A percentile compares a stretch with the other conserved stretches of the same genome.
Conservation (phyloP, 805 yeast genomes). For the Kazachstania taianensis region DNA sequence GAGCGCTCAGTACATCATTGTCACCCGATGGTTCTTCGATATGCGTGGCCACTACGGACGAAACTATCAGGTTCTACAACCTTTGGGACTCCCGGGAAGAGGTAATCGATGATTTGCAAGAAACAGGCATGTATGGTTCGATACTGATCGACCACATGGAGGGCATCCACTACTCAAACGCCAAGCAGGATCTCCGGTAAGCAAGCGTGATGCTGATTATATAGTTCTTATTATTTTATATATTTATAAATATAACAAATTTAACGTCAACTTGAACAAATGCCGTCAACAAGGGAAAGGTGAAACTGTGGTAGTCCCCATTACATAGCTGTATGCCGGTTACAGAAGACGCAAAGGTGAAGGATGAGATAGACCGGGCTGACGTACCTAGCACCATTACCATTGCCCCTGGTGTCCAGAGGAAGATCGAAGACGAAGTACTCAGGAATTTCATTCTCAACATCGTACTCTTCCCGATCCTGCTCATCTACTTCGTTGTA, state of each 20-base stretch:
- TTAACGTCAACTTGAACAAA: too few relatives aligned
- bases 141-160: constrained; percentile 48
- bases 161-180: constrained; percentile 31
- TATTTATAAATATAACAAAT: too few relatives aligned
- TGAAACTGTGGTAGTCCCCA: too few relatives aligned
- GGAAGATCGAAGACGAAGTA: constrained; percentile 25
- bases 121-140: constrained; percentile 43
- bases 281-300: too few relatives aligned
- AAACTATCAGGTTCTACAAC: constrained; percentile 63
- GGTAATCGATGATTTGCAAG: constrained; percentile 31
- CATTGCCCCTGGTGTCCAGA: constrained; percentile 21
- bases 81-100: constrained; percentile 47
- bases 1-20: constrained; percentile 56
- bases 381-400: constrained; percentile 8
- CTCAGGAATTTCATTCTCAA: constrained; percentile 26
- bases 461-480: constrained; percentile 26
- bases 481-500: constrained; percentile 18
- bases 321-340: too few relatives aligned
- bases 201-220: too few relatives aligned
- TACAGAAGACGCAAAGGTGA: background rate
- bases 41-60: constrained; percentile 71
- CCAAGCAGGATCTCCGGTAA: background rate
- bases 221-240: too few relatives aligned
- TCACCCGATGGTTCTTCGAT: constrained; percentile 57
- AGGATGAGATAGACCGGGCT: too few relatives aligned